Evolutionary conservation across 805 yeast species (phyloP), one percentile per base, ranked within the genome.

Genomic region (Priceomyces fermenticarens): DNA sequence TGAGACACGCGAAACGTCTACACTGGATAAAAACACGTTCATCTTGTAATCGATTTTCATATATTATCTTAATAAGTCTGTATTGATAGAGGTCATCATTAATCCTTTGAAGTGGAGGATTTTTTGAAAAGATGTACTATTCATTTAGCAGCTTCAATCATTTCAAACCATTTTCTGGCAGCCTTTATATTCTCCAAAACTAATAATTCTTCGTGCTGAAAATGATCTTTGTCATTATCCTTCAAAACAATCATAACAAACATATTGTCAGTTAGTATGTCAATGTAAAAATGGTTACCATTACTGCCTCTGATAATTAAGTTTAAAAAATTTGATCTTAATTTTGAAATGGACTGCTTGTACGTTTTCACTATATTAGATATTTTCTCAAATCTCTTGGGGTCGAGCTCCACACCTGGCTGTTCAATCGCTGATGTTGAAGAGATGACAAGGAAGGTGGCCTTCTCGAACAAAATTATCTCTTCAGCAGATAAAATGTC

Each of bases 331-430:
- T 88, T 90, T 3, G 96, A 79, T 55, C 96, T 78, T 54, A 91
- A 72, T 60, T 88, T 90, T 38, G 86, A 81, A 33, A 93, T 88
- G 50, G 95, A 85, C 63, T 91, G 97, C 56, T 93, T 89, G 64
- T 87, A 91, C 17, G 95, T 88, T 57, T 91, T 91, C 72, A 91
- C 88, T 44, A 91, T 89, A 60, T 88, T 90, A 16, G 95, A 85
- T 16, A 91, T 89, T 58, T 90, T 91, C 58, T 91, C 98, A 56
- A 90, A 91, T 53, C 98, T 71, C 53, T 91, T 88, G 4, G 97
- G 96, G 54, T 91, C 97, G 40, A 89, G 39, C 10, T 15, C 43
- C 37, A 40, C 36, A 25, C 38, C 45, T 29, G 62, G 65, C 36
- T 62, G 57, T 36, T 62, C 60, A 20, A 69, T 67, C 4, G 68